These are phyloP conservation scores for Scopulariopsis brevicaulis DNA, from an alignment of 2,329 filamentous ascomycete genomes.

Conservation along the genomic window DNA sequence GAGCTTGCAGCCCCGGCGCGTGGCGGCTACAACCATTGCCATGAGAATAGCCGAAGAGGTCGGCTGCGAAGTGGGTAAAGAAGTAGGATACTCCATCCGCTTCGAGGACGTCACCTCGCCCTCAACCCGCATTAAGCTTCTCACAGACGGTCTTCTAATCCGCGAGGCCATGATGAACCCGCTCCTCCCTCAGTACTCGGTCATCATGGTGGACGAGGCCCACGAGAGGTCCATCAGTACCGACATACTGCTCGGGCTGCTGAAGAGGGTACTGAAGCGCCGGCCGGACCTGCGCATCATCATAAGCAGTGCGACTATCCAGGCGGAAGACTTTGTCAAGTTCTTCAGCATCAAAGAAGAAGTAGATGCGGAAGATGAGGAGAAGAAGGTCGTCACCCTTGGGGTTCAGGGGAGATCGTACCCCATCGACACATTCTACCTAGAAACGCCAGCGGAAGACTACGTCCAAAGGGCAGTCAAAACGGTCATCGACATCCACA, in stretches of 20 bases:
- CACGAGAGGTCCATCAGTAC: conserved; percentile 91
- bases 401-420: conserved; percentile 77
- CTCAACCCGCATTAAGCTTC: conserved; percentile 81
- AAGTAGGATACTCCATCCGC: conserved; percentile 85
- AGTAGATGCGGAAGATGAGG: conserved; percentile 15
- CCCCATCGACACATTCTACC: conserved; percentile 77
- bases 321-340: conserved; percentile 72
- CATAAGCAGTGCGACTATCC: conserved; percentile 85
- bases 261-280: conserved; percentile 81
- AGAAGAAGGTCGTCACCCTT: conserved; percentile 11
- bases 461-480: conserved; percentile 77
- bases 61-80: conserved; percentile 74
- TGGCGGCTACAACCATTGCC: conserved; percentile 85
- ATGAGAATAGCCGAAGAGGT: conserved; percentile 82
- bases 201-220: conserved; percentile 96
- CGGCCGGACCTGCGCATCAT: conserved; percentile 77
- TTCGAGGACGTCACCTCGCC: conserved; percentile 88
- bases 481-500: conserved; percentile 80
- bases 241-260: conserved; percentile 75
- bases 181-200: conserved; percentile 77
- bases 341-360: conserved; percentile 47
- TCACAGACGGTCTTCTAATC: conserved; percentile 86
- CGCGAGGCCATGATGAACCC: conserved; percentile 91
- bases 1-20: conserved; percentile 59
- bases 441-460: conserved; percentile 68